Conservation (phyloP, 169 alveolate species). For the Plasmodium coatneyi region DNA sequence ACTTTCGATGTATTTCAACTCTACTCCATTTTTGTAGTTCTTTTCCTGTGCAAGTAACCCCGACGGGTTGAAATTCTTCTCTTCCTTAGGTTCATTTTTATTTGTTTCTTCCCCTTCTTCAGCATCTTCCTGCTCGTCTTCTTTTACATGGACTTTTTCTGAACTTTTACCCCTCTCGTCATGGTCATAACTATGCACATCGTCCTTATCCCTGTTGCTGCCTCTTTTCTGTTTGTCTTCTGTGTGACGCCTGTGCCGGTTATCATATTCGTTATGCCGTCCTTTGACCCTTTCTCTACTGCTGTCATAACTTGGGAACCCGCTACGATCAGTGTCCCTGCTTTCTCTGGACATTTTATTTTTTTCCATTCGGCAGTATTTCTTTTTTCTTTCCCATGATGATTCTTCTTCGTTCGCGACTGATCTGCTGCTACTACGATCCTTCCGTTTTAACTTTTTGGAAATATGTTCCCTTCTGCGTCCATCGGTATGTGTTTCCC, state of each 20-base stretch:
- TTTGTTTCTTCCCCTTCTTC: slow-evolving; percentile 24
- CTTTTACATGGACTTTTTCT: background rate
- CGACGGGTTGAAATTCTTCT: slow-evolving; percentile 90
- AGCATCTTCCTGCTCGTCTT: slow-evolving; percentile 1
- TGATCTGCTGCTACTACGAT: background rate
- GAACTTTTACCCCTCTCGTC: background rate
- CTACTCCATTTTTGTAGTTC: slow-evolving; percentile 83
- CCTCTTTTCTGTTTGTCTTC: background rate
- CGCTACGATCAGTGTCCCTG: background rate
- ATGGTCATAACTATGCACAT: slow-evolving; percentile 5
- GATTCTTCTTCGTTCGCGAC: background rate
- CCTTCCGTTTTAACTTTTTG: background rate
- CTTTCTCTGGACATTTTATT: background rate
- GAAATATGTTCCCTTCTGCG: background rate
- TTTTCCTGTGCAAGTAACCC: slow-evolving; percentile 89
- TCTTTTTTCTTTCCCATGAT: background rate
- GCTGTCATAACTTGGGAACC: background rate
- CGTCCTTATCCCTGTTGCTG: background rate
- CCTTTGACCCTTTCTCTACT: background rate
- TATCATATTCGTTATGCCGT: background rate
- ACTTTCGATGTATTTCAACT: slow-evolving; percentile 86
- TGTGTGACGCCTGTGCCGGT: slow-evolving; percentile 1
- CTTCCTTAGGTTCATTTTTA: slow-evolving; percentile 31
- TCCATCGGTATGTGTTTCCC: background rate
- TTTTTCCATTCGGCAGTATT: background rate